Evolutionary conservation across 768 basidiomycete genomes (phyloP), one percentile per base, ranked within the genome.

Genomic region (Galerina marginata): DNA sequence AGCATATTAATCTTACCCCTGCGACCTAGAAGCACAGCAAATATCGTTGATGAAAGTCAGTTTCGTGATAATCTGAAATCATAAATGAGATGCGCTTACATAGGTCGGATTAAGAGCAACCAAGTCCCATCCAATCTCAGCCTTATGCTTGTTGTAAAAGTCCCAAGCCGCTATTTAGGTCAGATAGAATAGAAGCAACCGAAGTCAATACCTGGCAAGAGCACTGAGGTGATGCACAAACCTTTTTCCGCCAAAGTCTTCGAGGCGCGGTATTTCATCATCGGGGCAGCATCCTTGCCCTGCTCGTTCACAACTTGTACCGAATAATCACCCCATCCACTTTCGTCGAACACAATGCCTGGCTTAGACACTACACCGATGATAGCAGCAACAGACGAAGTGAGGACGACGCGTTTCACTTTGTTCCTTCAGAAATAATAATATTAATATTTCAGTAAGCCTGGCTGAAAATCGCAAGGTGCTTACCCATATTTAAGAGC

Each of bases 361-460:
- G 63, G 64, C 1, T 56, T 42, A 47, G 70, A 65, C 57, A 62
- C 52, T 2, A 68, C 49, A 62, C 69, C 72, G 6, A 81, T 45
- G 42, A 87, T 65, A 2, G 85, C 71, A 9, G 84, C 87, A 47
- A 75, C 72, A 1, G 88, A 89, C 0, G 85, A 85, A 0, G 86
- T 87, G 60, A 89, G 69, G 14, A 91, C 81, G 14, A 92, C 72
- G 40, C 91, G 83, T 71, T 87, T 83, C 62, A 91, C 73, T 12
- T 60, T 42, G 23, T 40, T 47, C 15, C 65, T 64, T 14, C n/a
- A 49, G 37, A 6, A 16, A 20, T 11, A 45, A 16, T 12, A 9
- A 16, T 23, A 39, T 16, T 36, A 23, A 15, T 15, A 20, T 10
- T 33, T 29, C 10, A 20, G 25, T 33, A 5, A 7, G 7, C 29